Conservation (phyloP, 2,329 filamentous ascomycete species). For the Piedraia hortae region DNA sequence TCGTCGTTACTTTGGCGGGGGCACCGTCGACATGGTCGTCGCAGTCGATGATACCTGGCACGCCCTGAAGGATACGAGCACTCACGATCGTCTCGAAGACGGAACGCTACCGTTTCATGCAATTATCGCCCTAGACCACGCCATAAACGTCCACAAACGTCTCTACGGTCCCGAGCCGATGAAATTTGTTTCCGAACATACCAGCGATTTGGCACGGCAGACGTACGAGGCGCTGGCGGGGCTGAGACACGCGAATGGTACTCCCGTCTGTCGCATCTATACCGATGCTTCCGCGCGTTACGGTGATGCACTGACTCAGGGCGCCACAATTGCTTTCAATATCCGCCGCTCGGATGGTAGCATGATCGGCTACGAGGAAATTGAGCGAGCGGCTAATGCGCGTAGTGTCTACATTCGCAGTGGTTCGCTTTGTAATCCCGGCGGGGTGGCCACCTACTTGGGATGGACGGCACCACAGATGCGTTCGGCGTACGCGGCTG, state of each 20-base stretch:
- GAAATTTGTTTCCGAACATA: conserved; percentile 30
- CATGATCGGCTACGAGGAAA: conserved; percentile 27
- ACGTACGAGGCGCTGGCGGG: conserved; percentile 22
- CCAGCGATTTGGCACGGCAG: conserved; percentile 23
- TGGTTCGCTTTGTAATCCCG: conserved; percentile 28
- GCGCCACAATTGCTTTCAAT: conserved; percentile 37
- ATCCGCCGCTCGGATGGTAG: conserved; percentile 24
- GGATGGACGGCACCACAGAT: conserved; percentile 28
- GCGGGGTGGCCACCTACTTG: conserved; percentile 20
- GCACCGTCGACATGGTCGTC: conserved; percentile 34
- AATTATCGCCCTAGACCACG: conserved; percentile 33
- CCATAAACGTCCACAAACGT: conserved; percentile 27
- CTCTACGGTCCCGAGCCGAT: conserved; percentile 31
- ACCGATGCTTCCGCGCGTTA: conserved; percentile 23
- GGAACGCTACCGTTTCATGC: conserved; percentile 38
- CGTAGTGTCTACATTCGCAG: conserved; percentile 31
- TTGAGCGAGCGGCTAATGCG: conserved; percentile 30
- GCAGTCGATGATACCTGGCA: conserved; percentile 26
- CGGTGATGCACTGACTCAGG: conserved; percentile 25
- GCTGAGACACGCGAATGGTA: conserved; percentile 27
- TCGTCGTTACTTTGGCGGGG: conserved; percentile 38
- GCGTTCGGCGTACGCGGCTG: conserved; percentile 25
- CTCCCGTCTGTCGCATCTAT: conserved; percentile 26
- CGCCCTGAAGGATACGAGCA: conserved; percentile 23
- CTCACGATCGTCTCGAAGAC: conserved; percentile 37